Evolutionary conservation across 1,284 basidiomycete species (phyloP).

Genomic region (Hemileia vastatrix): DNA sequence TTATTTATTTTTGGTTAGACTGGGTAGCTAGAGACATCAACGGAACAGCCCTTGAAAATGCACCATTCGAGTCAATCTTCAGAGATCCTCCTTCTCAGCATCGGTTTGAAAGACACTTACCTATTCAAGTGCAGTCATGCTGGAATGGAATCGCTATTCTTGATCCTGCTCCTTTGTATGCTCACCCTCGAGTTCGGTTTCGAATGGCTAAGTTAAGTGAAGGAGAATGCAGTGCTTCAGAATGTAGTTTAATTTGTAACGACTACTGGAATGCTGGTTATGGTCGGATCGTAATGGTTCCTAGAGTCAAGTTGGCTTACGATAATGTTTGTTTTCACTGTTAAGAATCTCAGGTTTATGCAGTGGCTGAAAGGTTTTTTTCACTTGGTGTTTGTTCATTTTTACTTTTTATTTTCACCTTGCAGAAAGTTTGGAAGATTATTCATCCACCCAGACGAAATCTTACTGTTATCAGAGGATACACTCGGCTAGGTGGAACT

Average conservation of each 20-base stretch:
- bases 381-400: not conserved
- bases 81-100: slow-evolving; percentile 63
- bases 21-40: slow-evolving; percentile 97
- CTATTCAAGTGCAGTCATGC: slow-evolving; percentile 87
- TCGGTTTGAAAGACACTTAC: slow-evolving; percentile 78
- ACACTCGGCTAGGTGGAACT: slow-evolving; percentile 74
- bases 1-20: slow-evolving; percentile 27
- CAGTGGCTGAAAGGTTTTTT: not conserved
- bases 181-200: slow-evolving; percentile 75
- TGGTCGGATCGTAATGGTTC: slow-evolving; percentile 90
- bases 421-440: slow-evolving; percentile 77
- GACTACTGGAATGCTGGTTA: slow-evolving; percentile 61
- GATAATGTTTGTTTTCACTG: slow-evolving; percentile 60
- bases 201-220: slow-evolving; percentile 72
- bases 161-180: slow-evolving; percentile 85
- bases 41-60: slow-evolving; percentile 89
- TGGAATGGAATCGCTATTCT: slow-evolving; percentile 93
- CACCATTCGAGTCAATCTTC: slow-evolving; percentile 85
- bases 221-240: slow-evolving; percentile 79
- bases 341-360: not conserved
- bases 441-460: slow-evolving; percentile 80
- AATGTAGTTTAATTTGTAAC: slow-evolving; percentile 91
- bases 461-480: slow-evolving; percentile 83
- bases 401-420: slow-evolving; percentile 7
- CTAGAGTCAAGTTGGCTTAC: slow-evolving; percentile 85